Percentiles rank a stretch among this genome's conserved stretches.
Conservation (phyloP, 2,329 filamentous ascomycete genomes). For the Trichoderma endophyticum region DNA sequence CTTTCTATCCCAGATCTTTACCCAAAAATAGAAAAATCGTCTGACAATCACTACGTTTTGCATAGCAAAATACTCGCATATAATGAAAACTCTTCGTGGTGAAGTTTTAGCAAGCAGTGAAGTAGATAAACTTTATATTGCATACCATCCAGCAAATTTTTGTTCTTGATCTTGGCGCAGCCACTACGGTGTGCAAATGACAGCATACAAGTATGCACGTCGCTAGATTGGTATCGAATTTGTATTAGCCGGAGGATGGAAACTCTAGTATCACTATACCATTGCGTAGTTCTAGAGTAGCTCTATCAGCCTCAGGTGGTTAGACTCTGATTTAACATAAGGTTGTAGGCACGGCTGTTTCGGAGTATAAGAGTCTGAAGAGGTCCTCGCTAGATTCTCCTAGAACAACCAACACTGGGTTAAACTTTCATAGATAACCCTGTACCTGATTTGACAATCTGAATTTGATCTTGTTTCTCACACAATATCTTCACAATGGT, state of each 20-base stretch:
- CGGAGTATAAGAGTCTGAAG: not conserved
- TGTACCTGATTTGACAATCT: not conserved
- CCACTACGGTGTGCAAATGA: not conserved
- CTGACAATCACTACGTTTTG: not conserved
- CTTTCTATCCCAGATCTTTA: not conserved
- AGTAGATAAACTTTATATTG: not conserved
- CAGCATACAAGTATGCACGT: not conserved
- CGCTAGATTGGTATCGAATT: not conserved
- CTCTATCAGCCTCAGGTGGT: not conserved
- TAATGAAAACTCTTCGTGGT: not conserved
- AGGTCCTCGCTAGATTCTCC: not conserved
- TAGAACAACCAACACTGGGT: not conserved
- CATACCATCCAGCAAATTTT: not conserved
- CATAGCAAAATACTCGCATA: not conserved
- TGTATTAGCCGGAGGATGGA: not conserved
- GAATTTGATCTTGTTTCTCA: not conserved
- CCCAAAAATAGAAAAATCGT: not conserved
- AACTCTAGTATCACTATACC: not conserved
- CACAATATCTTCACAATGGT: not conserved
- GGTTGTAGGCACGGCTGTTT: not conserved
- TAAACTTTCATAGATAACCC: not conserved
- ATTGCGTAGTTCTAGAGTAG: not conserved
- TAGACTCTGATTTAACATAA: not conserved
- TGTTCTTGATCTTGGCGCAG: not conserved
- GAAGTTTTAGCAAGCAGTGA: not conserved